Evolutionary conservation across 2,329 filamentous ascomycete genomes (phyloP), one percentile per base, ranked within the genome.

Genomic region (Pseudocercospora eumusae): DNA sequence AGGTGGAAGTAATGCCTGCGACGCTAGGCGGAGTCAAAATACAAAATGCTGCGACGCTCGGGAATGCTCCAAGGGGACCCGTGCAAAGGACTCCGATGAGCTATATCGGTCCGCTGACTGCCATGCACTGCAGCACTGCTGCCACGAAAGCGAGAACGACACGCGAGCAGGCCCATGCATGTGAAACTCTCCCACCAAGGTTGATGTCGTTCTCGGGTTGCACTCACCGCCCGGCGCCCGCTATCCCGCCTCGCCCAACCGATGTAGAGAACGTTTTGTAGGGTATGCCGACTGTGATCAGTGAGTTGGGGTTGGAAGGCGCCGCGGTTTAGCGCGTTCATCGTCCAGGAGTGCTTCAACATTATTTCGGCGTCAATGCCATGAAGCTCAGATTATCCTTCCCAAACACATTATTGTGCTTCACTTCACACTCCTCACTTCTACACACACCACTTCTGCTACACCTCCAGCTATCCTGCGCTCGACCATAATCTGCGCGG

Each of bases 331-430:
- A 53, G 23, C 49, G 47, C 21, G 57, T 55, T 54, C 42, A 55
- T 53, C 59, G 59, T 47, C 44, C 45, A 59, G 57, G 47, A 55
- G 56, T 56, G 50, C 61, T 63, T 60, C 61, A 57, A 53, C 59
- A 55, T 25, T n/a, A 47, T 33, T 52, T 54, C 54, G 53, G 57
- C 50, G 47, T 45, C 27, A 27, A 60, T 55, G 25, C 18, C 36
- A 40, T 55, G 52, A 27, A 27, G 25, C 50, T 53, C 44, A n/a
- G 25, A 44, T 13, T n/a, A 23, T 45, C 28, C 44, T 60, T 58
- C 57, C 61, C 53, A 63, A 57, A 23, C 47, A 27, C 45, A 57
- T 54, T 28, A n/a, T n/a, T n/a, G 49, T 56, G 18, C 57, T 28
- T 44, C 25, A n/a, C n/a, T n/a, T n/a, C n/a, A n/a, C 52, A 21